Conservation (phyloP, 305 asterid genomes). For the Solanum aculeatissimum region DNA sequence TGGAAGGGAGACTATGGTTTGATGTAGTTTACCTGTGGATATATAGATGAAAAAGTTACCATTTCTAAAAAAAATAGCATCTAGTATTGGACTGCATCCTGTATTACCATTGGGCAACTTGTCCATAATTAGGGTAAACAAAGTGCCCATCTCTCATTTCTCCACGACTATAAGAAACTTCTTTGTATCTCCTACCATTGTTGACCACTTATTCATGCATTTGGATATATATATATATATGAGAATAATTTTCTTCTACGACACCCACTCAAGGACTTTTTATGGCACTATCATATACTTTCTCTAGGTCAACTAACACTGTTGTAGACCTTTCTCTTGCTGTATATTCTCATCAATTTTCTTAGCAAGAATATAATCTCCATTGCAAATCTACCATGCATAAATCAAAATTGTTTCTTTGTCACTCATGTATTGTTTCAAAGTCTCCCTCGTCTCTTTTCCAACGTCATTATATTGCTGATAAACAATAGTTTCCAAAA, state of each 20-base stretch:
- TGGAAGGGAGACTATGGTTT: no score
- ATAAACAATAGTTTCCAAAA: neutral
- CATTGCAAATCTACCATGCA: neutral
- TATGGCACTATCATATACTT: neutral
- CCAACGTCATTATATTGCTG: neutral
- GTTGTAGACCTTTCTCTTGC: neutral
- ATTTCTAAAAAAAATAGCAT: neutral
- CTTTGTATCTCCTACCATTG: neutral
- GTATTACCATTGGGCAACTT: neutral
- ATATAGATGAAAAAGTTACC: no score
- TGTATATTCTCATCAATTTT: neutral
- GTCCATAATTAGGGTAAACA: neutral
- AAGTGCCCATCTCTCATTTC: neutral
- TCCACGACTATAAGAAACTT: neutral
- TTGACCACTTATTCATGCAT: neutral
- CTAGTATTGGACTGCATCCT: neutral
- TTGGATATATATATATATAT: neutral
- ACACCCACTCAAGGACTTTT: neutral
- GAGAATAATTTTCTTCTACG: neutral
- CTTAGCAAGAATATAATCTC: neutral
- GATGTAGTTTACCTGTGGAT: no score
- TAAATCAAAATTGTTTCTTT: neutral
- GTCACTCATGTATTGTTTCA: neutral
- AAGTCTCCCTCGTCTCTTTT: neutral
- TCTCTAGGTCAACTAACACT: neutral